phyloP scores from a whole-genome alignment of 2,329 filamentous ascomycete species.

The Karstenula rhodostoma region DNA sequence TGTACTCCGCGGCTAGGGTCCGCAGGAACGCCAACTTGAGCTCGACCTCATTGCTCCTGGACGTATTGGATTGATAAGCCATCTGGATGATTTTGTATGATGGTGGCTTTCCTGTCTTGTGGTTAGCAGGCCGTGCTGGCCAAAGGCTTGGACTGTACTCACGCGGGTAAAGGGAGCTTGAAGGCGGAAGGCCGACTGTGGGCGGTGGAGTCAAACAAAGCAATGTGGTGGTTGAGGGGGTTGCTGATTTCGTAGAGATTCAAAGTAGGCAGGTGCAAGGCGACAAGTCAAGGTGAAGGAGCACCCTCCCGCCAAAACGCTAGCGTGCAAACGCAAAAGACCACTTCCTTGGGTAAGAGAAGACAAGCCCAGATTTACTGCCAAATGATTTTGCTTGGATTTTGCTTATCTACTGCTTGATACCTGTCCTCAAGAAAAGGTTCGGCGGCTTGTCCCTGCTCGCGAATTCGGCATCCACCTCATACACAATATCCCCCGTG shows the following conservation, averaged over 20 bases:
- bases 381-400: not conserved
- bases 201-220: not conserved
- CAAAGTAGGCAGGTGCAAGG: not conserved
- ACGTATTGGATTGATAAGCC: not conserved
- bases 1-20: too few species aligned
- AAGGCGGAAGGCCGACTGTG: not conserved
- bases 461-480: conserved; percentile 46
- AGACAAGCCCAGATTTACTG: not conserved
- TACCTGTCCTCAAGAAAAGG: conserved; percentile 47
- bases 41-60: not conserved
- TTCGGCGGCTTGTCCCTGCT: conserved; percentile 42
- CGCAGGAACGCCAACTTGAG: too few species aligned
- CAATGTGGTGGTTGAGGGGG: not conserved
- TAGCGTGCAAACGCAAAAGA: not conserved
- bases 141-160: not conserved
- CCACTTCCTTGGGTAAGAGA: not conserved
- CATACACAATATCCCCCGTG: conserved; percentile 38
- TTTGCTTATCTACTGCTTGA: not conserved
- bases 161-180: not conserved
- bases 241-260: not conserved
- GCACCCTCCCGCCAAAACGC: not conserved
- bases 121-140: not conserved
- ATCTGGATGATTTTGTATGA: too few species aligned
- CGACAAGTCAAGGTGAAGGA: not conserved
- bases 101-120: not conserved